Evolutionary conservation across 495 filamentous ascomycete species (phyloP).

Genomic region (Talaromyces nanjingensis): DNA sequence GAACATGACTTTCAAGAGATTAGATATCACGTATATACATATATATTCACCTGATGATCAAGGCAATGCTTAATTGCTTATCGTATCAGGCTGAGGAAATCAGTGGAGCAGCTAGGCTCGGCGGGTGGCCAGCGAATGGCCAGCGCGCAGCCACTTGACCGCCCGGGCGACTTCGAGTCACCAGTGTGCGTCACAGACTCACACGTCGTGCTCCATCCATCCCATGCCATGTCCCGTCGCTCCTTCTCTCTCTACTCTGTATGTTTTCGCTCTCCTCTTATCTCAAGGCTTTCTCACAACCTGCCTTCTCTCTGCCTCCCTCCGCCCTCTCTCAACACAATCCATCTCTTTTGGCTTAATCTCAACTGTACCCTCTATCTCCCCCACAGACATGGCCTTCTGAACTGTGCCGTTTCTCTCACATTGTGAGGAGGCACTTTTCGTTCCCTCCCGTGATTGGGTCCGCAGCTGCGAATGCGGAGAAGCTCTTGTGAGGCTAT

Average conservation of each 20-base stretch:
- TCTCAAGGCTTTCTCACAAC: not conserved
- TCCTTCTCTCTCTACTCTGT: not conserved
- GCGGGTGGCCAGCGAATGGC: not conserved
- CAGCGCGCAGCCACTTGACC: not conserved
- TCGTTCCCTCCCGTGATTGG: constrained; percentile 16
- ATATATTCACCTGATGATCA: not conserved
- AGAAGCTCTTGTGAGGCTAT: constrained; percentile 28
- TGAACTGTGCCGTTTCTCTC: constrained; percentile 17
- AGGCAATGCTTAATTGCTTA: not conserved
- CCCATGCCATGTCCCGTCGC: not conserved
- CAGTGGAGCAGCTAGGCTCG: not conserved
- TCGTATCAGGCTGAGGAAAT: not conserved
- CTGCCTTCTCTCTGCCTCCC: constrained; percentile 1
- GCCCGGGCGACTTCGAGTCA: constrained; percentile 5
- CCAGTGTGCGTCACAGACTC: constrained; percentile 8
- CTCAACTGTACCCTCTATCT: not conserved
- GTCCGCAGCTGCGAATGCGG: constrained; percentile 31
- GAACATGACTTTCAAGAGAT: not conserved
- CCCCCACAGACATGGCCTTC: constrained; percentile 1
- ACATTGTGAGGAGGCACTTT: constrained; percentile 25
- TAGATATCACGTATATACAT: not conserved
- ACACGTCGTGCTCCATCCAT: not conserved
- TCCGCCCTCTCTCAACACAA: not conserved
- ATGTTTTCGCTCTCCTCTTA: not conserved
- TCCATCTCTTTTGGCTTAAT: not conserved